A percentile compares a stretch with the other conserved stretches of the same genome.
Evolutionary conservation across 2,329 filamentous ascomycete species (phyloP).

Genomic region (Chaetoscypha palmicola): DNA sequence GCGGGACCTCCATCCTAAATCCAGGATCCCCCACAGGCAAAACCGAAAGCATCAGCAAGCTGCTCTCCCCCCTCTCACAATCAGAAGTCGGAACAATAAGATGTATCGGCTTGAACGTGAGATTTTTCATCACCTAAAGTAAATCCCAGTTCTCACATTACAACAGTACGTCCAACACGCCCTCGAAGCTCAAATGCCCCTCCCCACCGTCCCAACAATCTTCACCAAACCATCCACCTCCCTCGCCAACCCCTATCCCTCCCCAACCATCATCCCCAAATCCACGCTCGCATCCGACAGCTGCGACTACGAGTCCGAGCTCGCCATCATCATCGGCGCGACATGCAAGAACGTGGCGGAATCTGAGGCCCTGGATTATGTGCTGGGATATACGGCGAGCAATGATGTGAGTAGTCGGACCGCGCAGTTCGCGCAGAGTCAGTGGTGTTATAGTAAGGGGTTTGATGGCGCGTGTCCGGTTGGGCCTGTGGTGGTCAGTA

Average conservation of each 20-base stretch:
- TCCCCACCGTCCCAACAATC: constrained; percentile 37
- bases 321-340: constrained; percentile 42
- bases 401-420: constrained; percentile 50
- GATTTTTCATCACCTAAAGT: constrained; percentile 6
- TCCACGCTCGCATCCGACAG: constrained; percentile 37
- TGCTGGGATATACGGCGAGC: constrained; percentile 49
- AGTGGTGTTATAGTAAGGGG: constrained; percentile 46
- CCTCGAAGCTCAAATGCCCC: constrained; percentile 37
- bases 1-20: constrained; percentile 48
- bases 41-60: constrained; percentile 35
- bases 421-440: constrained; percentile 41
- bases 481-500: constrained; percentile 44
- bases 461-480: constrained; percentile 44
- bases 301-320: constrained; percentile 44
- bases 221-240: constrained; percentile 27
- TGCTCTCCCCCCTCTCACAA: constrained; percentile 38
- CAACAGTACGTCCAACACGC: constrained; percentile 40
- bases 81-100: constrained; percentile 40
- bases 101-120: constrained; percentile 45
- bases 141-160: constrained; percentile 1
- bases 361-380: constrained; percentile 40
- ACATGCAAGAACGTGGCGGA: constrained; percentile 42
- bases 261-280: constrained; percentile 39
- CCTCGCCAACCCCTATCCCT: constrained; percentile 26
- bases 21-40: constrained; percentile 45